Evolutionary conservation across 1,139 yeast species (phyloP), one percentile per base, ranked within the genome.

Genomic region (Suhomyces chickasaworum): DNA sequence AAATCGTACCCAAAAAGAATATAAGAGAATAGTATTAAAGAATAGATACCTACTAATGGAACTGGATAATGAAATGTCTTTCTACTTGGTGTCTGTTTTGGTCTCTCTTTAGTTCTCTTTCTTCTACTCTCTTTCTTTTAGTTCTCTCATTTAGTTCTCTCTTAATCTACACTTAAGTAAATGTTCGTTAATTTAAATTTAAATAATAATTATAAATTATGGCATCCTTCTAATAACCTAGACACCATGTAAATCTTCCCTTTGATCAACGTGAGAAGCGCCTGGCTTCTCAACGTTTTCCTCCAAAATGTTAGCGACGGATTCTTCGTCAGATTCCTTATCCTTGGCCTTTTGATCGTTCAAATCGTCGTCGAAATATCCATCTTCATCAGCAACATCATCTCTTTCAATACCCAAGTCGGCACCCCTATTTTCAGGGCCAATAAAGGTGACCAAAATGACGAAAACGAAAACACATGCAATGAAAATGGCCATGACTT

Each of bases 401-500:
- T 54, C 58, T 45, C 56, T 46, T 27, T 52, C 56, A n/a, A 51
- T 41, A 37, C 55, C 56, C 51, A 55, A 51, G 43, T 52, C 56
- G 15, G 72, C 74, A 40, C 63, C 65, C 63, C 81, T 80, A 58
- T 80, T 78, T 65, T 89, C 96, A 10, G 95, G 95, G 2, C 96
- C 96, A 27, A 87, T 45, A 48, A 87, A 68, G 1, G 83, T 69
- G 38, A 85, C 69, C 6, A 86, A 31, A 22, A 86, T 59, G 42
- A 84, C 73, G 56, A 77, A 85, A 1, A 69, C 89, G 58, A 84
- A 83, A 13, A 87, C 93, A 58, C 89, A 82, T 27, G 89, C 95
- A 72, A 86, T 79, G 63, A 88, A 86, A 51, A 88, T 86, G 27
- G 90, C 84, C 95, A 88, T 88, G 42, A 86, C 91, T 59, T 65